Conservation (phyloP, 768 basidiomycete species). For the Xerocomellus amylosporus region DNA sequence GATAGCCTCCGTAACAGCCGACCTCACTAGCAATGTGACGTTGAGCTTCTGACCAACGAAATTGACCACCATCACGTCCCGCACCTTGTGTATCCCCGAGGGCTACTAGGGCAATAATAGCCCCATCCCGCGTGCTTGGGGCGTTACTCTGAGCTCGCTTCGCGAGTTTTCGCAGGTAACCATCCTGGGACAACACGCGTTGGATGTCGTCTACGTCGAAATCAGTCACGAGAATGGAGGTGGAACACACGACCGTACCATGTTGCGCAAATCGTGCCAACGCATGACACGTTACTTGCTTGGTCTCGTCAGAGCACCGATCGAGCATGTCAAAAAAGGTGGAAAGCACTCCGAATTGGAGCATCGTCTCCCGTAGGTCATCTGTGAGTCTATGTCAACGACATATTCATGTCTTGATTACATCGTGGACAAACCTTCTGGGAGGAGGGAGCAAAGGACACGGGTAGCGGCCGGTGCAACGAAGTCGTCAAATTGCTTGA, state of each 20-base stretch:
- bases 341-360: slow-evolving; percentile 13
- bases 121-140: slow-evolving; percentile 14
- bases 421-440: slow-evolving; percentile 15
- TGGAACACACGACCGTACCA: slow-evolving; percentile 7
- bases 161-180: slow-evolving; percentile 14
- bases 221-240: background rate
- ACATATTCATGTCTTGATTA: background rate
- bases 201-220: slow-evolving; percentile 10
- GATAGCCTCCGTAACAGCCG: slow-evolving; percentile 15
- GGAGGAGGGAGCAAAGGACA: slow-evolving; percentile 23
- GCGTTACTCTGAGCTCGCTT: slow-evolving; percentile 7
- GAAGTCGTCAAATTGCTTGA: slow-evolving; percentile 26
- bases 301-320: slow-evolving; percentile 21
- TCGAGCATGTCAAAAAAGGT: slow-evolving; percentile 21
- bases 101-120: slow-evolving; percentile 15
- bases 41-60: background rate
- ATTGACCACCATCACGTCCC: background rate
- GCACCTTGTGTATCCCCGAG: slow-evolving; percentile 14
- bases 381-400: slow-evolving; percentile 11
- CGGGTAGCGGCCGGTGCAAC: slow-evolving; percentile 28
- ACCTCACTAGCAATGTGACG: background rate
- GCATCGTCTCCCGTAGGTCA: slow-evolving; percentile 18
- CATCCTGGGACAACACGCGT: background rate
- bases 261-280: slow-evolving; percentile 16
- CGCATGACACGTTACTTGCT: slow-evolving; percentile 9